A percentile compares a stretch with the other conserved stretches of the same genome.
phyloP scores from a whole-genome alignment of 192 early-diverging fungal genomes.

The Ambispora gerdemannii region DNA sequence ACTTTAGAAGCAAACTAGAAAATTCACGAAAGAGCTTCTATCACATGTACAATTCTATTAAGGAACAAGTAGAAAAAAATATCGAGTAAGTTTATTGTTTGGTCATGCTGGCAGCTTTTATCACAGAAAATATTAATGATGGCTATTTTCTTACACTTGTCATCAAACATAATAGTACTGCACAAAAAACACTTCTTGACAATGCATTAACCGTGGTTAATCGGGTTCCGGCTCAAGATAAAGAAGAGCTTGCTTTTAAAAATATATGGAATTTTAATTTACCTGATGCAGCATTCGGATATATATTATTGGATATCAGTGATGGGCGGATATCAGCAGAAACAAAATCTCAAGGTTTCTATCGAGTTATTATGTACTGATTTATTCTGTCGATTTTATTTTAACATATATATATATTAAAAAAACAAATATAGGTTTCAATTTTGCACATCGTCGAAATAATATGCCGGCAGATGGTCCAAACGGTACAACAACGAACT shows the following conservation, averaged over 20 bases:
- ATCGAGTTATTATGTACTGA: neutral
- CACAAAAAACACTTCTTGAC: constrained; percentile 47
- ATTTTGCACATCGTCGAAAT: constrained; percentile 54
- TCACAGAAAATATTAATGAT: neutral
- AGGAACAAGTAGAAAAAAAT: constrained; percentile 49
- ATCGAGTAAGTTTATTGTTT: constrained; percentile 56
- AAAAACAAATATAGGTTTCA: constrained; percentile 40
- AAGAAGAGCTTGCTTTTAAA: constrained; percentile 56
- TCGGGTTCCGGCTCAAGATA: constrained; percentile 43
- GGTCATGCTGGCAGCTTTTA: no score
- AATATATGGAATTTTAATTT: constrained; percentile 67
- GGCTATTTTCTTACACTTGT: neutral
- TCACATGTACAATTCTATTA: constrained; percentile 54
- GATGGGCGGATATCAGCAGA: constrained; percentile 54
- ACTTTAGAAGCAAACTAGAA: constrained; percentile 48
- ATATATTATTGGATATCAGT: constrained; percentile 48
- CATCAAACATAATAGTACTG: constrained; percentile 47
- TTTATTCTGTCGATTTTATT: neutral
- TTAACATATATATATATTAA: neutral
- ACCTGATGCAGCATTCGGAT: constrained; percentile 55
- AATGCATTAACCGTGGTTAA: constrained; percentile 55
- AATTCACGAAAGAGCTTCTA: constrained; percentile 51
- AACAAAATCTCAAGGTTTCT: constrained; percentile 50
- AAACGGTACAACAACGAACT: neutral
- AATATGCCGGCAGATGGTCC: constrained; percentile 11